Base-by-base conservation (phyloP, 1,284 basidiomycete species). In the Trichosporon faecale region DNA sequence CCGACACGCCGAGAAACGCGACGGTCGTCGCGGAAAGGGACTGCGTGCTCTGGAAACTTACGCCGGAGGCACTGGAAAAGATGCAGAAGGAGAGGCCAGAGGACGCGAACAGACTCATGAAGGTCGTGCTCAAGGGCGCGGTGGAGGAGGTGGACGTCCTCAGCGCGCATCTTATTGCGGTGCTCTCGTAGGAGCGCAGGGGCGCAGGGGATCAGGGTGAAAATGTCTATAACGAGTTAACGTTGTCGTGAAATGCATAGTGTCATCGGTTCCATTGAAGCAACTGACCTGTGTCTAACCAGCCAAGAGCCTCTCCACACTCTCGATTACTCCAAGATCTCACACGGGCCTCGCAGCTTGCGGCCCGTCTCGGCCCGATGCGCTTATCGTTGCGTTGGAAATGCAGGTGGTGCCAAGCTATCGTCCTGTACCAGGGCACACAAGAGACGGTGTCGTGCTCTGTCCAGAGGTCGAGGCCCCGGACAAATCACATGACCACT, bases 11-110 rank as follows among this genome's bases (percentile, higher is more conserved):
- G 25, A 85, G 95, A 64, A 97, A 96, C 79, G 91, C 93, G n/a
- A 93, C 90, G 2, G 92, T 92, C 27, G 85, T 90, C 0, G 93
- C 91, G 1, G 95, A 96, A 82, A 86, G 89, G 12, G 87, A 89
- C 27, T 89, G 88, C 16, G 88, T 91, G 18, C 75, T 97, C 61
- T 97, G 95, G 95, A 91, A 88, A 81, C 82, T 97, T 69, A 88
- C 87, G 68, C 84, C 79, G 3, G 85, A 86, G 68, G 86, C 85
- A 64, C 82, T 95, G 78, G 85, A 84, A 40, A 77, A 82, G 70
- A 78, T 96, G 75, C 90, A 93, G 78, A 80, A 78, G 65, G 91
- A 92, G 66, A 82, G 89, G 68, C 89, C 91, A 0, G 87, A 87
- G 65, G 80, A 91, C 55, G 90, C 91, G 29, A 85, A 87, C 73